These are phyloP conservation scores for Copromyces sp. DNA, from an alignment of 495 filamentous ascomycete genomes.

Conservation along the genomic window DNA sequence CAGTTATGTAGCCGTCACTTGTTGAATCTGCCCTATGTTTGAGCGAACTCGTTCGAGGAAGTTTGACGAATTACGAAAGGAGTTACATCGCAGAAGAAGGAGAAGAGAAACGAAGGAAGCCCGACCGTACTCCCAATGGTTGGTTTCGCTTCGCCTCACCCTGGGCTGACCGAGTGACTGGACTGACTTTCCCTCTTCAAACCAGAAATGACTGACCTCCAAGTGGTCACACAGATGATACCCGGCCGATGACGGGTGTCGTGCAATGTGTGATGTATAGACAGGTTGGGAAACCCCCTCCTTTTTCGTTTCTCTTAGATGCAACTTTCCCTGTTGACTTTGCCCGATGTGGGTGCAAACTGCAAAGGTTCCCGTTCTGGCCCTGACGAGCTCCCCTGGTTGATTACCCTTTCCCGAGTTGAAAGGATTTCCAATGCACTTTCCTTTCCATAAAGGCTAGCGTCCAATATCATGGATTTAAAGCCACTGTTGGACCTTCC, in stretches of 20 bases:
- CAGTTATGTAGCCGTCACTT: background rate
- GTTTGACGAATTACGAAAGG: background rate
- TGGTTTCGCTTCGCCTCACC: background rate
- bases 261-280: slow-evolving; percentile 17
- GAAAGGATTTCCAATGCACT: background rate
- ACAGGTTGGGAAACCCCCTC: background rate
- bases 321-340: background rate
- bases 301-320: background rate
- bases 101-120: background rate
- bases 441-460: background rate
- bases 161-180: background rate
- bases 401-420: background rate
- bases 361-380: background rate
- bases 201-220: background rate
- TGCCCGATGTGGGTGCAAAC: background rate
- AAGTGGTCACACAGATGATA: slow-evolving; percentile 7
- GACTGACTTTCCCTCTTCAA: background rate
- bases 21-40: background rate
- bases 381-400: background rate
- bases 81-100: background rate
- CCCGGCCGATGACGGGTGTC: slow-evolving; percentile 17
- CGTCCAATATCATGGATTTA: background rate
- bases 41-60: background rate
- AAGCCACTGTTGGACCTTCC: background rate
- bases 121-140: background rate